phyloP scores from a whole-genome alignment of 2,329 filamentous ascomycete species.

The Aureobasidium sp. region DNA sequence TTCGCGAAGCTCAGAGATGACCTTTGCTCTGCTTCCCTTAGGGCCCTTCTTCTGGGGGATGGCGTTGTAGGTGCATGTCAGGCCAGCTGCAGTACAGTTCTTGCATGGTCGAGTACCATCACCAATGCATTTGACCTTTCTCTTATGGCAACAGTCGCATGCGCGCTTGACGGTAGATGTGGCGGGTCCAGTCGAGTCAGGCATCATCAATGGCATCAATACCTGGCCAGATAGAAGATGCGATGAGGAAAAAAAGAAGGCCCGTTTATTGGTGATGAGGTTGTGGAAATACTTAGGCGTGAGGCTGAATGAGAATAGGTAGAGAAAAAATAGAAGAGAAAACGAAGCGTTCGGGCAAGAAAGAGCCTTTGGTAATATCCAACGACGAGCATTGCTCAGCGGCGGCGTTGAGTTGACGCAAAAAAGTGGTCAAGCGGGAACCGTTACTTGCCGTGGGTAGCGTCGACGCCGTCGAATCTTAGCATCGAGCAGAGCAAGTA shows the following conservation, averaged over 20 bases:
- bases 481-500: conserved; percentile 6
- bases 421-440: conserved; percentile 12
- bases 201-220: conserved; percentile 18
- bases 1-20: conserved; percentile 56
- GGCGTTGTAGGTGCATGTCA: conserved; percentile 59
- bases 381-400: conserved; percentile 11
- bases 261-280: background rate
- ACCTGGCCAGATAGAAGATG: background rate
- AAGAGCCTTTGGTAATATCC: conserved; percentile 12
- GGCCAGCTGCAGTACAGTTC: conserved; percentile 52
- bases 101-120: conserved; percentile 50
- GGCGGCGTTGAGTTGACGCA: conserved; percentile 13
- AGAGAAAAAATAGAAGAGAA: conserved; percentile 11
- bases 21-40: conserved; percentile 55
- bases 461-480: conserved; percentile 17
- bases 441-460: conserved; percentile 13
- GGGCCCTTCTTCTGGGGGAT: conserved; percentile 59
- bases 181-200: conserved; percentile 14
- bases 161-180: conserved; percentile 24
- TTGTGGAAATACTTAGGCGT: background rate
- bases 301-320: conserved; percentile 3
- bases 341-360: conserved; percentile 8
- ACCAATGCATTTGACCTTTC: conserved; percentile 47
- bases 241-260: background rate
- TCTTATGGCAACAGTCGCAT: conserved; percentile 33